Conservation (phyloP, 257 asterid species). For the Linderniella brevidens region DNA sequence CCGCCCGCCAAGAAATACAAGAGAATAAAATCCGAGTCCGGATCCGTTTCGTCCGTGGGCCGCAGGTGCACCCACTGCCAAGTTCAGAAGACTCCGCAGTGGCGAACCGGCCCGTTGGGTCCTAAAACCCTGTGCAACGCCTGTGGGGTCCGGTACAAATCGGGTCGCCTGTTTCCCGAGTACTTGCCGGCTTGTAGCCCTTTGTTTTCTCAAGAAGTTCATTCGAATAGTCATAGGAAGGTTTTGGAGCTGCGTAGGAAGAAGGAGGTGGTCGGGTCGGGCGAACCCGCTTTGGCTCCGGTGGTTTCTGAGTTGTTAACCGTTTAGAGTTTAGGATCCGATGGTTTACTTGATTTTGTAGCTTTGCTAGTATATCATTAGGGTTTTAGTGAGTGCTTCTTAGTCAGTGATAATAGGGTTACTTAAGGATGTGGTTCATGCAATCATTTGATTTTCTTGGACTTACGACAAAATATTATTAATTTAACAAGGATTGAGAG, state of each 20-base stretch:
- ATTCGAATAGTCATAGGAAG: conserved; percentile 71
- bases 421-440: too few relatives aligned
- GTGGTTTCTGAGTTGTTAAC: conserved; percentile 14
- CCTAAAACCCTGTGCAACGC: conserved; percentile 76
- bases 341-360: too few relatives aligned
- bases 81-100: conserved; percentile 75
- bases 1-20: conserved; percentile 37
- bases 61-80: conserved; percentile 65
- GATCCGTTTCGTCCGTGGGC: conserved; percentile 17
- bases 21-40: conserved; percentile 22
- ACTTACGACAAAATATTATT: too few relatives aligned
- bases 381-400: too few relatives aligned
- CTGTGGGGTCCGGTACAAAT: conserved; percentile 78
- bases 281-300: conserved; percentile 15
- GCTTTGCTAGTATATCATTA: too few relatives aligned
- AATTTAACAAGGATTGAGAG: too few relatives aligned
- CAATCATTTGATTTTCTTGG: too few relatives aligned
- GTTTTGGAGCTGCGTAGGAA: conserved; percentile 71
- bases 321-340: too few relatives aligned
- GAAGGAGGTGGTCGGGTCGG: conserved; percentile 19
- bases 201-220: conserved; percentile 41
- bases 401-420: too few relatives aligned
- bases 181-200: conserved; percentile 87
- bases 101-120: conserved; percentile 79
- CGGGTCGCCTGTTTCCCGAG: conserved; percentile 71